phyloP scores from a whole-genome alignment of 2,329 filamentous ascomycete species.

The Botrytis pseudocinerea region DNA sequence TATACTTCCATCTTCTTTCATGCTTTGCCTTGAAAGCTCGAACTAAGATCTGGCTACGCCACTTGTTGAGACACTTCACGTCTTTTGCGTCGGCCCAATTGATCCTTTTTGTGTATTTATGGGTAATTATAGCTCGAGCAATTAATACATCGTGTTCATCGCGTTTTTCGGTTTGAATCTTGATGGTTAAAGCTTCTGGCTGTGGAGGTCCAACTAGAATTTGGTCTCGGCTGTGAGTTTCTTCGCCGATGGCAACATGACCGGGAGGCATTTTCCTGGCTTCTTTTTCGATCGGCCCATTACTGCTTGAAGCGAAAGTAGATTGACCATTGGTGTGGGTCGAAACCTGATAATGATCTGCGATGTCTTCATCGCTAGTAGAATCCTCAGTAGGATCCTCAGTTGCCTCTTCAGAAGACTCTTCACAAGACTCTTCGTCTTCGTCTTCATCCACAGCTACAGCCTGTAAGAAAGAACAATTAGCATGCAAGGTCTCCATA shows the following conservation, averaged over 20 bases:
- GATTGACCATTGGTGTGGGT: background rate
- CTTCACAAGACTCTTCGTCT: background rate
- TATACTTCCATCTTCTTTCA: background rate
- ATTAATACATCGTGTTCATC: background rate
- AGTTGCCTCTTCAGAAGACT: background rate
- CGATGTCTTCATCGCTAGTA: too few relatives aligned
- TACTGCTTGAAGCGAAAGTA: background rate
- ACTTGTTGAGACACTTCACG: constrained; percentile 3
- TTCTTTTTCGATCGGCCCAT: background rate
- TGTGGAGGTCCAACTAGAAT: background rate
- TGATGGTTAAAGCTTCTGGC: background rate
- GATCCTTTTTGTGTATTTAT: background rate
- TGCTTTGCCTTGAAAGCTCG: background rate
- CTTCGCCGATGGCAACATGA: background rate
- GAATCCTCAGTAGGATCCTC: background rate
- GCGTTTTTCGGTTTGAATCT: background rate
- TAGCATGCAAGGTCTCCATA: background rate
- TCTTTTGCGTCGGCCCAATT: background rate
- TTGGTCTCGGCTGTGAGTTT: background rate
- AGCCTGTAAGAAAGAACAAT: background rate
- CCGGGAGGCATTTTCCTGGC: background rate
- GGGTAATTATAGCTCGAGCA: background rate
- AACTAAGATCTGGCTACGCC: background rate
- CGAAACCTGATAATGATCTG: background rate
- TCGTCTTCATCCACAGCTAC: background rate